A percentile compares a stretch with the other conserved stretches of the same genome.
These are phyloP conservation scores for Lichtheimia corymbifera DNA, from an alignment of 371 early-diverging fungal species.

Conservation along the genomic window DNA sequence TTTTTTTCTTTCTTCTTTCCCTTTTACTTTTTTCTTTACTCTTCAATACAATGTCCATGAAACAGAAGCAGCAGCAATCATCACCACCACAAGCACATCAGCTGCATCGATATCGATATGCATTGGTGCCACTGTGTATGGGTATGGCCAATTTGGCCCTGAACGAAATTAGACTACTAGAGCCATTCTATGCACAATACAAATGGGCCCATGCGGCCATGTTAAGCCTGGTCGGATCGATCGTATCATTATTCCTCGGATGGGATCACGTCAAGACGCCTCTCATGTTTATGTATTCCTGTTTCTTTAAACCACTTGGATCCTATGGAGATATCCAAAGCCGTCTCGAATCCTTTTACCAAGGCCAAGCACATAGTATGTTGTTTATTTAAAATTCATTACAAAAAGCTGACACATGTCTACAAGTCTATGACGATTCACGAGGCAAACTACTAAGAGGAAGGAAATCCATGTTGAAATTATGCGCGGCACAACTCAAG, in stretches of 20 bases:
- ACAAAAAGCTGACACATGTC: conserved; percentile 1
- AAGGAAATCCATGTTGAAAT: conserved; percentile 76
- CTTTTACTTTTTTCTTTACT: conserved; percentile 9
- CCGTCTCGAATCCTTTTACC: conserved; percentile 75
- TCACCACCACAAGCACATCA: conserved; percentile 14
- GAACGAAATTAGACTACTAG: conserved; percentile 14
- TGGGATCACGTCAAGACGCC: conserved; percentile 49
- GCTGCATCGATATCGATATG: conserved; percentile 6
- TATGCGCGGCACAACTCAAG: conserved; percentile 77
- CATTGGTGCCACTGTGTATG: conserved; percentile 25
- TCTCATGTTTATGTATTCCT: conserved; percentile 65
- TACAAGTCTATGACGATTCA: conserved; percentile 62
- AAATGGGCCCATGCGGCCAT: conserved; percentile 22
- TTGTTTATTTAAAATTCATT: not conserved
- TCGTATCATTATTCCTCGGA: conserved; percentile 19
- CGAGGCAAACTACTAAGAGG: conserved; percentile 73
- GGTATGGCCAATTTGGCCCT: conserved; percentile 21
- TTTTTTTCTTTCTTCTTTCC: conserved; percentile 1
- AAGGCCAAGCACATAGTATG: conserved; percentile 73
- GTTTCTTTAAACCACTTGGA: conserved; percentile 79
- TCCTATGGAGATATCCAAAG: conserved; percentile 62
- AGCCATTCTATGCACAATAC: conserved; percentile 28
- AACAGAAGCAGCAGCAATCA: not conserved
- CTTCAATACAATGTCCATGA: not conserved
- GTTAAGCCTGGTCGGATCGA: conserved; percentile 23